Conservation (phyloP, 2,329 filamentous ascomycete genomes). For the Neonectria coccinea region DNA sequence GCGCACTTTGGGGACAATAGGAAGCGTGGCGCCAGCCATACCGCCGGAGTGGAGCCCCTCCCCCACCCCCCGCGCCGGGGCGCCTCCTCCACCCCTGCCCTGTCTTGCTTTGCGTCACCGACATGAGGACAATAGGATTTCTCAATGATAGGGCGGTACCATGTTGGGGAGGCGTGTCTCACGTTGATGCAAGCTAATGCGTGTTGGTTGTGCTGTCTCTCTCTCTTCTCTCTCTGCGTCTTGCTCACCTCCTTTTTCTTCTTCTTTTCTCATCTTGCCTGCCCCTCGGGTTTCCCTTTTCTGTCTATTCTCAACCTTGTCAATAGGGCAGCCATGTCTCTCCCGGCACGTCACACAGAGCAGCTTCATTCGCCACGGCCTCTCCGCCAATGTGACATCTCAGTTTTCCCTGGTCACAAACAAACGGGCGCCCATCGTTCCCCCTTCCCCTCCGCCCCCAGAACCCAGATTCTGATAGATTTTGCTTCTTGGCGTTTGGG, state of each 20-base stretch:
- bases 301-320: not conserved
- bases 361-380: not conserved
- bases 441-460: not conserved
- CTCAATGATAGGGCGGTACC: not conserved
- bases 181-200: not conserved
- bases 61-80: no score
- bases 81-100: conserved; percentile 6
- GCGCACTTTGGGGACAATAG: conserved; percentile 47
- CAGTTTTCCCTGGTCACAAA: not conserved
- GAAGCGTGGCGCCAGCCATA: conserved; percentile 38
- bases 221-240: not conserved
- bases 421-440: not conserved
- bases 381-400: not conserved
- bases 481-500: not conserved
- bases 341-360: not conserved
- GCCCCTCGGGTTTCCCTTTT: not conserved
- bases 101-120: conserved; percentile 10
- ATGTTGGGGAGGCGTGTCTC: not conserved
- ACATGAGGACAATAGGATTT: conserved; percentile 23
- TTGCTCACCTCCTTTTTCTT: not conserved
- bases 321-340: not conserved
- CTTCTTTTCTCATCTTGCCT: not conserved
- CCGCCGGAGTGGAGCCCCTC: conserved; percentile 4
- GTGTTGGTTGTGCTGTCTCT: not conserved
- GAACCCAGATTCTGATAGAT: not conserved